These are phyloP conservation scores for Cyphellophora europaea DNA, from an alignment of 2,329 filamentous ascomycete species.

Conservation along the genomic window DNA sequence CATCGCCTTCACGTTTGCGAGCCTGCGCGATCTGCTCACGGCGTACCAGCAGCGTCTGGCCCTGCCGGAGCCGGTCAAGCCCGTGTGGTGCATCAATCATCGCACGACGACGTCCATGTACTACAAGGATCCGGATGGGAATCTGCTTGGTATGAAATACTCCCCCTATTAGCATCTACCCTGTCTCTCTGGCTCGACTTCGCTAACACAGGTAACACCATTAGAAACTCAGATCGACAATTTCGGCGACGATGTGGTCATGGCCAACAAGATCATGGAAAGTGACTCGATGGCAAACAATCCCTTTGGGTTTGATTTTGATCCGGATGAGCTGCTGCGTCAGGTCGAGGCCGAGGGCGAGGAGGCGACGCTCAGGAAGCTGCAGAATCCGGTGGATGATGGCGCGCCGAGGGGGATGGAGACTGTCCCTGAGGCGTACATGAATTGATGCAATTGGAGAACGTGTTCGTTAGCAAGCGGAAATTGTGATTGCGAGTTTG, in stretches of 20 bases:
- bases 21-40: constrained; percentile 25
- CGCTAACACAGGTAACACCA: neutral
- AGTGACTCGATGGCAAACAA: constrained; percentile 9
- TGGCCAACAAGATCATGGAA: too few species aligned
- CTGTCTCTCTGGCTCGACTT: neutral
- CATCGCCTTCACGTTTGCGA: constrained; percentile 32
- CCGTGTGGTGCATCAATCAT: constrained; percentile 38
- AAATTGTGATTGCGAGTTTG: neutral
- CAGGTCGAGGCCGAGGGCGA: constrained; percentile 2
- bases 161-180: neutral
- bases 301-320: constrained; percentile 10
- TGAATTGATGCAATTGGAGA: neutral
- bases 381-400: constrained; percentile 1
- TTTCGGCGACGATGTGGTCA: constrained; percentile 21
- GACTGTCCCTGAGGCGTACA: neutral
- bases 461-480: neutral
- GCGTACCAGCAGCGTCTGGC: constrained; percentile 25
- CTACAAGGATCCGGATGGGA: constrained; percentile 41
- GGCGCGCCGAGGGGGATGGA: constrained; percentile 2
- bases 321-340: constrained; percentile 2
- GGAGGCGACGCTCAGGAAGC: constrained; percentile 3
- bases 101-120: constrained; percentile 40
- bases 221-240: constrained; percentile 37
- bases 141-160: constrained; percentile 25
- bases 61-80: constrained; percentile 12